Percentiles rank a stretch among this genome's conserved stretches.
Evolutionary conservation across 768 basidiomycete species (phyloP).

Genomic region (Pisolithus tinctorius): DNA sequence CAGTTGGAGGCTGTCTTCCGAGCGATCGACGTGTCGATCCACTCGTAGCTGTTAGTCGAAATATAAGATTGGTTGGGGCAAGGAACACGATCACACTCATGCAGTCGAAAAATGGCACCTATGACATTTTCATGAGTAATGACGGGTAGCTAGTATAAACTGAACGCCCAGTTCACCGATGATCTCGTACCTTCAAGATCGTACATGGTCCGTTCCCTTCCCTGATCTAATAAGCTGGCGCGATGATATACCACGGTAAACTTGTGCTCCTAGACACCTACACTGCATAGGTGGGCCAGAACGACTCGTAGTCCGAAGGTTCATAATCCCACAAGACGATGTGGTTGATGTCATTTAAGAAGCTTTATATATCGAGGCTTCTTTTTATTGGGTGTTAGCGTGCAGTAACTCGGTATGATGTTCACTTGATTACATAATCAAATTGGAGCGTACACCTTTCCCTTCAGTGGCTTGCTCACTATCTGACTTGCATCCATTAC

Average conservation of each 20-base stretch:
- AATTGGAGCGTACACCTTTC: too few species aligned
- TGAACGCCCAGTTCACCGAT: conserved; percentile 34
- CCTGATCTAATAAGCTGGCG: conserved; percentile 36
- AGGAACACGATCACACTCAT: conserved; percentile 82
- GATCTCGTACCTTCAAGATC: conserved; percentile 76
- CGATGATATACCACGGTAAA: conserved; percentile 39
- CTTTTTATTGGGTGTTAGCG: too few species aligned
- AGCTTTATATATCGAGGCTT: conserved; percentile 34
- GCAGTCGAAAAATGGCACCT: conserved; percentile 80
- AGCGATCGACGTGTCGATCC: conserved; percentile 59
- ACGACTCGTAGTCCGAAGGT: conserved; percentile 74
- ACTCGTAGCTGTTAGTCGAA: conserved; percentile 78
- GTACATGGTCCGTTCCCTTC: conserved; percentile 73
- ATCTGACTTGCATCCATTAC: too few species aligned
- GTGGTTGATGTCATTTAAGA: conserved; percentile 61
- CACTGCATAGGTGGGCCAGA: conserved; percentile 67
- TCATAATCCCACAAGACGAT: conserved; percentile 57
- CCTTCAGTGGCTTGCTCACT: too few species aligned
- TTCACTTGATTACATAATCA: too few species aligned
- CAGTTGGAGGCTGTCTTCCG: conserved; percentile 70
- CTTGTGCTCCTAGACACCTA: conserved; percentile 73
- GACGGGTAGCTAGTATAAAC: background rate
- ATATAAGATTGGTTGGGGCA: conserved; percentile 50
- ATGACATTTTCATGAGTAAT: conserved; percentile 34
- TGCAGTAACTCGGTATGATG: background rate